Conservation (phyloP, 305 asterid species). For the Fraxinus platypoda region DNA sequence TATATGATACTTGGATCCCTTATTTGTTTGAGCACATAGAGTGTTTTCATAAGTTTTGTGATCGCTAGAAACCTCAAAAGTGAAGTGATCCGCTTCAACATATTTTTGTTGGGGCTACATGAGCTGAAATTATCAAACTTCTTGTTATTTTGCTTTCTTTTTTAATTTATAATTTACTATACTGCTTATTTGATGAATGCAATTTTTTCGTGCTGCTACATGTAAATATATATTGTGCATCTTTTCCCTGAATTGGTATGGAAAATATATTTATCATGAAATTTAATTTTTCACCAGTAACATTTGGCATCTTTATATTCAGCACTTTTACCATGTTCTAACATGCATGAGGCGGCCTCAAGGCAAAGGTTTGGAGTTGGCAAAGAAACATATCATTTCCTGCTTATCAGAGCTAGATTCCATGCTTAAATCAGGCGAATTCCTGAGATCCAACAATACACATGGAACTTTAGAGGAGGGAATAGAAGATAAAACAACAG, state of each 20-base stretch:
- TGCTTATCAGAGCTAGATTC: slow-evolving; percentile 81
- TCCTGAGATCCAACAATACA: slow-evolving; percentile 49
- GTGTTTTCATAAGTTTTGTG: background rate
- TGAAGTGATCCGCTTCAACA: background rate
- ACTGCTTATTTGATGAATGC: background rate
- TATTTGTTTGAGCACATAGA: background rate
- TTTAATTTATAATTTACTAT: background rate
- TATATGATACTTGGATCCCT: background rate
- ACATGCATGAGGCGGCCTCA: slow-evolving; percentile 86
- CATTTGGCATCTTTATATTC: slow-evolving; percentile 32
- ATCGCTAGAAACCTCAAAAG: background rate
- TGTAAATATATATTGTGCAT: slow-evolving; percentile 2
- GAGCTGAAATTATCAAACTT: background rate
- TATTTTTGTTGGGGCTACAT: background rate
- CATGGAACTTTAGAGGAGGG: slow-evolving; percentile 33
- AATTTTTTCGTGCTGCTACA: slow-evolving; percentile 8
- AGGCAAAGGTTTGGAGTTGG: slow-evolving; percentile 94
- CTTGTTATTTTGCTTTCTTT: background rate
- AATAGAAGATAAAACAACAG: slow-evolving; percentile 66
- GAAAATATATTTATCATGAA: slow-evolving; percentile 3
- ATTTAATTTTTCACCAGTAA: slow-evolving; percentile 24
- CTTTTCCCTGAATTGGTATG: background rate
- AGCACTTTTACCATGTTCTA: slow-evolving; percentile 86
- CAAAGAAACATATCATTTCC: slow-evolving; percentile 77
- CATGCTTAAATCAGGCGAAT: slow-evolving; percentile 69